phyloP scores from a whole-genome alignment of 305 asterid genomes.

The Ilex paraguariensis region DNA sequence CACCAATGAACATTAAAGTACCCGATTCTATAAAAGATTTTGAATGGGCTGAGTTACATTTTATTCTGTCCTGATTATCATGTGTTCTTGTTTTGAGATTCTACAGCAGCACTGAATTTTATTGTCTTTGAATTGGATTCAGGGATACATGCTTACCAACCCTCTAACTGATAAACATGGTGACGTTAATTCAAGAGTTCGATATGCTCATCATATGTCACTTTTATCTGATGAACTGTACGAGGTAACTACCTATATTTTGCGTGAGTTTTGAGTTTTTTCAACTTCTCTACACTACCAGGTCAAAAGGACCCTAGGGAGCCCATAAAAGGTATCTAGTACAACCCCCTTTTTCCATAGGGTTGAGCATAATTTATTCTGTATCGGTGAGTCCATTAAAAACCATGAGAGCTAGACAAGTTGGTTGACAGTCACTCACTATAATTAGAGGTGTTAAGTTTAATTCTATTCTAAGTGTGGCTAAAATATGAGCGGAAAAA shows the following conservation, averaged over 20 bases:
- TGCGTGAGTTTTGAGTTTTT: neutral
- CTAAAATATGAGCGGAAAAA: too few relatives aligned
- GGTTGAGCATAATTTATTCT: too few relatives aligned
- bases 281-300: neutral
- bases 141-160: constrained; percentile 43
- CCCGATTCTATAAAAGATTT: neutral
- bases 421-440: too few relatives aligned
- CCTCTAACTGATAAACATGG: constrained; percentile 13
- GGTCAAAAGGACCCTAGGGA: neutral
- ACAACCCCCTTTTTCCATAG: too few relatives aligned
- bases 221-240: constrained; percentile 25
- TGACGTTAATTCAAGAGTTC: constrained; percentile 15
- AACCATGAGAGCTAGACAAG: too few relatives aligned
- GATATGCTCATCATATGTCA: constrained; percentile 36
- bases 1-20: constrained; percentile 14
- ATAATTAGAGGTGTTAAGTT: too few relatives aligned
- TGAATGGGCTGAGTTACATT: neutral
- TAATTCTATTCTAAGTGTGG: too few relatives aligned
- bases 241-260: constrained; percentile 9
- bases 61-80: too few relatives aligned
- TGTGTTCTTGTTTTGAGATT: neutral
- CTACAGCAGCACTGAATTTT: too few relatives aligned
- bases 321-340: neutral
- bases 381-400: too few relatives aligned
- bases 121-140: constrained; percentile 3